Evolutionary conservation across 495 filamentous ascomycete genomes (phyloP), one percentile per base, ranked within the genome.

Genomic region (Tuber magnatum): DNA sequence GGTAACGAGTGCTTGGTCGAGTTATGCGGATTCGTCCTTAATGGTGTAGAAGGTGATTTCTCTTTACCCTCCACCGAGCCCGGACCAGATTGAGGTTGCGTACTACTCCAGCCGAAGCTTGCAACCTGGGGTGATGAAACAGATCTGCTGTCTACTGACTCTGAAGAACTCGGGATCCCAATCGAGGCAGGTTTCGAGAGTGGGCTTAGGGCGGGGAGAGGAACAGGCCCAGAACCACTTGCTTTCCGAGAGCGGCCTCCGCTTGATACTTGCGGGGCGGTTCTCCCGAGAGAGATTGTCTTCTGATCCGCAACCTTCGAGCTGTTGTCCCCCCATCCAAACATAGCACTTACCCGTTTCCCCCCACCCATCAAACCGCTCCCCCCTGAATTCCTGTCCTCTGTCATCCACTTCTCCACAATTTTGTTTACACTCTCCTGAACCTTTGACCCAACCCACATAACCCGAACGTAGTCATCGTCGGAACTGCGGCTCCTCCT

Each of bases 371-470:
- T 78, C 38, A 75, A 69, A 35, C 75, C 75, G n/a, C 77, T 70
- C 39, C 74, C 75, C 39, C 78, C 72, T 41, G 71, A 81, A 48
- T 71, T 78, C 12, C 86, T 87, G 76, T 89, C 89, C 79, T 90
- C 87, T 71, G 87, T 86, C 84, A 89, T 88, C 89, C 89, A 90
- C 39, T 86, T 84, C 38, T 85, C 84, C 41, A 90, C 88, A 41
- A 87, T 87, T 76, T 87, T 87, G 75, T 87, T 84, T 12, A 86
- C 86, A 28, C 88, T 86, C 22, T 81, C 80, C 51, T 86, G 87
- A 20, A 89, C 79, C 32, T 85, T 83, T 3, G 88, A 89, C 10
- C 86, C 83, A 35, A 81, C 74, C 89, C 89, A 91, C 24, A 83
- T 83, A 24, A 89, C 85, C 6, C 86, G 84, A 56, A 87, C 83